Percentiles rank a stretch among this genome's conserved stretches.
Evolutionary conservation across 129 eudicot species (phyloP).

Genomic region (Rutidosis leptorrhynchoides): DNA sequence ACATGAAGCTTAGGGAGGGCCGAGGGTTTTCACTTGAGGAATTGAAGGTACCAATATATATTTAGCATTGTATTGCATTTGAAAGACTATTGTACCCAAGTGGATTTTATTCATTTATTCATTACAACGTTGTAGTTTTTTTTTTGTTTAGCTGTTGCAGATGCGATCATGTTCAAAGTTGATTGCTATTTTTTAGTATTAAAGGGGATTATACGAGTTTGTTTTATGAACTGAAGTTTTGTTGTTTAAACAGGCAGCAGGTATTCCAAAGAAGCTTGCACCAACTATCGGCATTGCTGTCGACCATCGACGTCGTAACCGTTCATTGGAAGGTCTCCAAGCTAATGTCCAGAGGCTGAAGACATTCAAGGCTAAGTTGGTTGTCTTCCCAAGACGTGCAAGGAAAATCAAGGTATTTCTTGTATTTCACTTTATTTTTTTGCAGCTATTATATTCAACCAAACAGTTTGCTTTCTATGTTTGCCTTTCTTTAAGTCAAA

Average conservation of each 20-base stretch:
- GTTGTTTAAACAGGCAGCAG: slow-evolving; percentile 45
- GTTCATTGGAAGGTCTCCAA: slow-evolving; percentile 60
- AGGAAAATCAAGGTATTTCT: slow-evolving; percentile 44
- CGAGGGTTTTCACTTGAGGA: slow-evolving; percentile 80
- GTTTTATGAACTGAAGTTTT: not conserved
- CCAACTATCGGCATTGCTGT: slow-evolving; percentile 67
- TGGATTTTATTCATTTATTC: not conserved
- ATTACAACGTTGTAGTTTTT: not conserved
- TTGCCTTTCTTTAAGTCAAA: not conserved
- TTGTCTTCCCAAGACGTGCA: slow-evolving; percentile 65
- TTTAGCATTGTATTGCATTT: not conserved
- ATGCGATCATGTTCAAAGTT: too few relatives aligned
- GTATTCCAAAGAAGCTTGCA: slow-evolving; percentile 66
- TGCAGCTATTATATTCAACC: not conserved
- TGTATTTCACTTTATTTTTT: not conserved
- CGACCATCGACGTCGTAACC: slow-evolving; percentile 56
- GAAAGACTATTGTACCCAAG: not conserved
- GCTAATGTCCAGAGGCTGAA: slow-evolving; percentile 62
- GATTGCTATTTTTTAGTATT: too few relatives aligned
- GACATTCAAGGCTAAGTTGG: slow-evolving; percentile 65
- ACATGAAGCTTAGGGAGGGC: slow-evolving; percentile 83
- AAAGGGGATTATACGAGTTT: not conserved
- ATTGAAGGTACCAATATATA: slow-evolving; percentile 39
- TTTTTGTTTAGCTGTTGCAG: not conserved
- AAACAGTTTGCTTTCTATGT: not conserved